Evolutionary conservation across 352 stramenopile species (phyloP).

Genomic region (Phytophthora constricta): DNA sequence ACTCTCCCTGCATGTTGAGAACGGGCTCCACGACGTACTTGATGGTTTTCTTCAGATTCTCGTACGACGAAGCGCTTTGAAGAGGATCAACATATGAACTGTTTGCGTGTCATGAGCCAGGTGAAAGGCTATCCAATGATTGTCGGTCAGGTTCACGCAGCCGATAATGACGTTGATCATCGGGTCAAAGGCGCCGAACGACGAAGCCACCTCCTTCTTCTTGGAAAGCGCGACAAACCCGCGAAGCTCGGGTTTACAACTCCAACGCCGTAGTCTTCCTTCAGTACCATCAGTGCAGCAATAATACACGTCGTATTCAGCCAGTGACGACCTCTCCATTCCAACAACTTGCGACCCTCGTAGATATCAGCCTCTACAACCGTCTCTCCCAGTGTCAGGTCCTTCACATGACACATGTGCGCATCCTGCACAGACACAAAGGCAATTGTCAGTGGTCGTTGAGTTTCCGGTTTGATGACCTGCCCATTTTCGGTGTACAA

Average conservation of each 20-base stretch:
- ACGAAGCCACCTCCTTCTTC: neutral
- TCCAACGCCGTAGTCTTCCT: neutral
- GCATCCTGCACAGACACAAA: neutral
- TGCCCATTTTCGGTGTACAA: no score
- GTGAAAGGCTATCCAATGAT: no score
- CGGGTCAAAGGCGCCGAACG: neutral
- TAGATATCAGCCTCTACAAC: neutral
- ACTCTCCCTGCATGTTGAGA: no score
- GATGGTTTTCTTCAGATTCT: no score
- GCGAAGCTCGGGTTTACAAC: neutral
- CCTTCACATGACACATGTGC: neutral
- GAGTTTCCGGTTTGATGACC: no score
- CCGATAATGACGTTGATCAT: neutral
- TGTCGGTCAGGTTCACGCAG: neutral
- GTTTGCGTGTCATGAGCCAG: no score
- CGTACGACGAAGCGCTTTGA: no score
- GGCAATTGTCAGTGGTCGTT: neutral
- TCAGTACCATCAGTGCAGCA: neutral
- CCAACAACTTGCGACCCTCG: neutral
- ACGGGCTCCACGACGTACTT: no score
- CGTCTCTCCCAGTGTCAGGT: neutral
- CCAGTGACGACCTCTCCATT: neutral
- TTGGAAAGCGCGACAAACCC: neutral
- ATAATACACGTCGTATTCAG: no score
- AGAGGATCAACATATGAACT: no score